These are phyloP conservation scores for Aspergillus steynii DNA, from an alignment of 495 filamentous ascomycete species.

Conservation along the genomic window DNA sequence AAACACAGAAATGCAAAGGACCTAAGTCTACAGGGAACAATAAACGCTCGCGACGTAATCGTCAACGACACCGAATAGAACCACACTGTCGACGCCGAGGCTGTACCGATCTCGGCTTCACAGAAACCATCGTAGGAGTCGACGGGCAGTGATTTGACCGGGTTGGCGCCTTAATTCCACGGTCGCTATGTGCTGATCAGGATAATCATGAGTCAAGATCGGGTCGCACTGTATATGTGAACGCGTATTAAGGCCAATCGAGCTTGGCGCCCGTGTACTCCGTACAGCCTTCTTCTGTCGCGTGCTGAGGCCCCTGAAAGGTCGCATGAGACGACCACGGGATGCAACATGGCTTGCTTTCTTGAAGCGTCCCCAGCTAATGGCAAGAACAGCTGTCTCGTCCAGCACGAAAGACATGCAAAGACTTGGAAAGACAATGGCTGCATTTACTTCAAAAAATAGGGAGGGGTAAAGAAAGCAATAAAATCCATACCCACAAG, in stretches of 20 bases:
- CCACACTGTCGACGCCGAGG: neutral
- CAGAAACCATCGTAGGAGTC: neutral
- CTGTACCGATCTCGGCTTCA: neutral
- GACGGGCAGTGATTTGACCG: neutral
- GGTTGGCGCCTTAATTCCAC: neutral
- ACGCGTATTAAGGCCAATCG: neutral
- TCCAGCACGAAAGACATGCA: neutral
- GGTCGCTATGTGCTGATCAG: neutral
- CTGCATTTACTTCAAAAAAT: neutral
- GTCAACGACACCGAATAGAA: neutral
- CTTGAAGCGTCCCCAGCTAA: neutral
- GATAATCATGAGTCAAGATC: neutral
- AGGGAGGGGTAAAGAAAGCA: neutral
- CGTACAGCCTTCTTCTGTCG: neutral
- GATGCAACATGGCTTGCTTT: neutral
- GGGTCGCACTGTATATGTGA: neutral
- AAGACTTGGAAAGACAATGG: neutral
- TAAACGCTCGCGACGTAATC: neutral
- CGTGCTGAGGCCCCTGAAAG: neutral
- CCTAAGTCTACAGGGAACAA: neutral
- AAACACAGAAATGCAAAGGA: neutral
- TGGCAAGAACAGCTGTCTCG: neutral
- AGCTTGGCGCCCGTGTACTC: neutral
- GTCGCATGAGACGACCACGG: neutral
- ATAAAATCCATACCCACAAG: neutral